Percentiles rank a stretch among this genome's conserved stretches.
Evolutionary conservation across 148 eudicot species (phyloP).

Genomic region (Vaccinium corymbosum): DNA sequence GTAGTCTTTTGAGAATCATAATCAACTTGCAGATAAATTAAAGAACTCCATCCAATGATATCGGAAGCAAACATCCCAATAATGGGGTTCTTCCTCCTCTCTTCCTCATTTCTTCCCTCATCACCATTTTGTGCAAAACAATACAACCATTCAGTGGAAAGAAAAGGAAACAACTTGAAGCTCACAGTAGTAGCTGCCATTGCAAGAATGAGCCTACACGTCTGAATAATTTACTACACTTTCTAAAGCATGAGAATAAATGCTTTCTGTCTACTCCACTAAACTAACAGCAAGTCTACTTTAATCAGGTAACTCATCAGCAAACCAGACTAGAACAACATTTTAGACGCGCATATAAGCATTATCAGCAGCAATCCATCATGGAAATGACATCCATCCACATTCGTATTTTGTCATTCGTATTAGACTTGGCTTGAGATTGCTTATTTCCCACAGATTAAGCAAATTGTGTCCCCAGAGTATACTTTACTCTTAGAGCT

Average conservation of each 20-base stretch:
- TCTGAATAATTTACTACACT: background rate
- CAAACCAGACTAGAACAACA: constrained; percentile 4
- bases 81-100: background rate
- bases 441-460: background rate
- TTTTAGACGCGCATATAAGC: background rate
- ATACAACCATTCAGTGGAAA: background rate
- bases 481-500: background rate
- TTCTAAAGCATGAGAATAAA: background rate
- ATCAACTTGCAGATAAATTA: background rate
- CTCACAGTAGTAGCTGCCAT: background rate
- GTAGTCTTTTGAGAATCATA: background rate
- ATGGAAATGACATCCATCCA: constrained; percentile 4
- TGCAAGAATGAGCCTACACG: background rate
- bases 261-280: background rate
- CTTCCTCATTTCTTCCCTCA: background rate
- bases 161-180: constrained; percentile 11
- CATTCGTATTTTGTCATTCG: background rate
- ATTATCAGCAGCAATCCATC: background rate
- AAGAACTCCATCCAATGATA: background rate
- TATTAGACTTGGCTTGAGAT: background rate
- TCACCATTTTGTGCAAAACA: constrained; percentile 2
- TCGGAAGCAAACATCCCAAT: constrained; percentile 2
- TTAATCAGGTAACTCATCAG: background rate
- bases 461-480: background rate
- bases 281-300: background rate